Evolutionary conservation across 73 alveolate genomes (phyloP).

Genomic region (Paramecium tetraurelia): DNA sequence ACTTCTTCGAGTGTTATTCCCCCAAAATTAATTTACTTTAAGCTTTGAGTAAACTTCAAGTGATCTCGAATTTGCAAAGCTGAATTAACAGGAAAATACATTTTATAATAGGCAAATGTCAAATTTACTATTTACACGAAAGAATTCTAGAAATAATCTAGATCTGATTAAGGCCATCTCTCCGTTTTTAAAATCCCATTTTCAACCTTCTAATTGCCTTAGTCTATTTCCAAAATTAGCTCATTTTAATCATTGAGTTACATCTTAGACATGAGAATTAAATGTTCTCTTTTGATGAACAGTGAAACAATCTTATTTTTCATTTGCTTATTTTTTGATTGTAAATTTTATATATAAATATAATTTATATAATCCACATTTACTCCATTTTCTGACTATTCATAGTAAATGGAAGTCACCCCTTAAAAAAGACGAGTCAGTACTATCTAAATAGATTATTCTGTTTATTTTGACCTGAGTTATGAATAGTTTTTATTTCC

Average conservation of each 20-base stretch:
- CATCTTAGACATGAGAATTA: background rate
- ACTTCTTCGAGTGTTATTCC: conserved; percentile 26
- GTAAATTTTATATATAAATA: background rate
- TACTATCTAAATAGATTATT: background rate
- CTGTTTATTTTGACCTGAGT: background rate
- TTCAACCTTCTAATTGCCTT: background rate
- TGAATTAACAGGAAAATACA: conserved; percentile 18
- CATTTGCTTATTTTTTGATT: background rate
- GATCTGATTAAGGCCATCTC: background rate
- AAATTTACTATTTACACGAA: background rate
- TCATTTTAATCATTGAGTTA: background rate
- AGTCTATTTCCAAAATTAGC: background rate
- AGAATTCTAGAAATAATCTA: background rate
- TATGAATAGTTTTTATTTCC: background rate
- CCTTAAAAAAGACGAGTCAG: background rate
- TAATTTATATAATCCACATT: background rate
- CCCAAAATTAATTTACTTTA: conserved; percentile 6
- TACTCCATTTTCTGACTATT: background rate
- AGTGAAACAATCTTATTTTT: conserved; percentile 2
- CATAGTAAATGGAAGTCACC: background rate
- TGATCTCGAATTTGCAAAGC: background rate
- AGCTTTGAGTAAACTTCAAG: background rate
- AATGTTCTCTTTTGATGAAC: conserved; percentile 12
- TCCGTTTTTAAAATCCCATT: background rate
- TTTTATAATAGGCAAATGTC: background rate